phyloP scores from a whole-genome alignment of 2,329 filamentous ascomycete genomes.

The Sclerotinia glacialis region DNA sequence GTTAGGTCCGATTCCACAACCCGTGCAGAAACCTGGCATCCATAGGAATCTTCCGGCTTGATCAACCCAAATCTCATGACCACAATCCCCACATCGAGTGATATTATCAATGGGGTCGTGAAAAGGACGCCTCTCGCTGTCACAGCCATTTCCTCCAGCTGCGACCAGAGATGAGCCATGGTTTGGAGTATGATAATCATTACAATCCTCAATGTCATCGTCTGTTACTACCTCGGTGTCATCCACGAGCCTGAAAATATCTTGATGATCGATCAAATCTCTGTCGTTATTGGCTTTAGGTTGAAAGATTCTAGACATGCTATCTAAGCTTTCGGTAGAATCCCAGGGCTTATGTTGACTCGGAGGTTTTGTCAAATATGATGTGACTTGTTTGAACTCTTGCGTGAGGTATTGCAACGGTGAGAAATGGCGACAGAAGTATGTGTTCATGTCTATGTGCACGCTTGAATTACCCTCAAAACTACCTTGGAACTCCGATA shows the following conservation, averaged over 20 bases:
- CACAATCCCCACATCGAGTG: conserved; percentile 30
- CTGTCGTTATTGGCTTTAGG: neutral
- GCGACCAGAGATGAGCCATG: neutral
- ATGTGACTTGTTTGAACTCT: conserved; percentile 6
- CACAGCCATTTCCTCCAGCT: neutral
- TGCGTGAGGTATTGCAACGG: neutral
- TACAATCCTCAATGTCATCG: neutral
- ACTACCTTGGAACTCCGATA: neutral
- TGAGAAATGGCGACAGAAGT: neutral
- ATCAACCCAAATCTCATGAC: conserved; percentile 31
- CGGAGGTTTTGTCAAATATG: neutral
- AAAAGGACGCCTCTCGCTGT: conserved; percentile 19
- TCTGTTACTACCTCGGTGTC: neutral
- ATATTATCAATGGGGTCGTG: conserved; percentile 18
- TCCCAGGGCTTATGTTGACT: neutral
- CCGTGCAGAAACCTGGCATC: conserved; percentile 27
- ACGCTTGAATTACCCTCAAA: neutral
- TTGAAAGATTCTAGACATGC: neutral
- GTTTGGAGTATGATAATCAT: neutral
- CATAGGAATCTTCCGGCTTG: neutral
- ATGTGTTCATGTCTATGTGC: neutral
- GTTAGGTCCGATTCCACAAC: conserved; percentile 19
- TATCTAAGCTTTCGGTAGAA: neutral
- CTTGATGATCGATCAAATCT: neutral
- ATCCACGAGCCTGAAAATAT: neutral